These are phyloP conservation scores for Penicillium bovifimosum DNA, from an alignment of 495 filamentous ascomycete species.

Conservation along the genomic window DNA sequence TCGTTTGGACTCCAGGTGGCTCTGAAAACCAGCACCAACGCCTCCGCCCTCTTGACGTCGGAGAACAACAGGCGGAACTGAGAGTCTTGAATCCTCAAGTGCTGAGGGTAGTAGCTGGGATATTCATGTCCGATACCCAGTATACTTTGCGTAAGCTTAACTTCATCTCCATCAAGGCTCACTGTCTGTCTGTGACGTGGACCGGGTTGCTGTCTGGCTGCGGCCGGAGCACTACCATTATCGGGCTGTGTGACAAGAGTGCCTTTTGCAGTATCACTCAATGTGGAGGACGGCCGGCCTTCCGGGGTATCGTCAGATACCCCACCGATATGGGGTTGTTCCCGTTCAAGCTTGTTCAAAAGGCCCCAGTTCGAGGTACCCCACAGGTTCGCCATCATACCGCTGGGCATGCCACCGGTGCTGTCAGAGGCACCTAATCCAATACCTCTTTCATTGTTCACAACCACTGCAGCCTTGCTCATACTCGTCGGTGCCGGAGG, in stretches of 20 bases:
- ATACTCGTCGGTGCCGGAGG: constrained; percentile 83
- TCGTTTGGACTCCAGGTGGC: constrained; percentile 72
- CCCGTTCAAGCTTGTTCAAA: constrained; percentile 58
- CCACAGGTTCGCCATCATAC: constrained; percentile 89
- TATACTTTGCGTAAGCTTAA: constrained; percentile 39
- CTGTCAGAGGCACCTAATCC: constrained; percentile 53
- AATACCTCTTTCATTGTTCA: constrained; percentile 68
- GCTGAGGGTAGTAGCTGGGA: constrained; percentile 75
- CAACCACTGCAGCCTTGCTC: constrained; percentile 77
- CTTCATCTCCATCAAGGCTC: constrained; percentile 62
- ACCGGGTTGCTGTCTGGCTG: constrained; percentile 14
- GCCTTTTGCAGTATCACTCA: constrained; percentile 28
- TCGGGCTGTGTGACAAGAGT: constrained; percentile 19
- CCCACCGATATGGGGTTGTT: constrained; percentile 43
- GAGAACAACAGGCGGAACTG: constrained; percentile 93
- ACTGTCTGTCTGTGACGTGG: constrained; percentile 69
- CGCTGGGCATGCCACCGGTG: constrained; percentile 68
- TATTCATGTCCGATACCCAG: constrained; percentile 51
- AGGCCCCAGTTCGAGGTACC: constrained; percentile 80
- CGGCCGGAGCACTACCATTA: constrained; percentile 4
- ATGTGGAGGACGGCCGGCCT: constrained; percentile 20
- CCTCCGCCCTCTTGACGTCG: constrained; percentile 63
- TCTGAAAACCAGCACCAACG: constrained; percentile 72
- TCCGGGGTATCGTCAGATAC: constrained; percentile 29
- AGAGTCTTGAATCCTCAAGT: constrained; percentile 80